phyloP scores from a whole-genome alignment of 2,329 filamentous ascomycete genomes.

The Trichoderma semiorbis region DNA sequence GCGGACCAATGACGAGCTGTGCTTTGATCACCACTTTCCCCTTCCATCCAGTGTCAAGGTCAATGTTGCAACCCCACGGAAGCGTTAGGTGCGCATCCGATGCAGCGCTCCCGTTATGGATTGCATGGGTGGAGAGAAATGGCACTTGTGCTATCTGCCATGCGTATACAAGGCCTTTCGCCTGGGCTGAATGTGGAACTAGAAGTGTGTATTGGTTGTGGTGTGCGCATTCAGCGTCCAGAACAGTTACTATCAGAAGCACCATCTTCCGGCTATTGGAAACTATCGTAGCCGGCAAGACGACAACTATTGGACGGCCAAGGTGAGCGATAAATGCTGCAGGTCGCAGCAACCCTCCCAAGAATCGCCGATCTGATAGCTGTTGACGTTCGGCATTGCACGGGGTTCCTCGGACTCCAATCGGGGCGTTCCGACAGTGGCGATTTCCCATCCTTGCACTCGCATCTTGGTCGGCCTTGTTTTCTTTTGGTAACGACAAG shows the following conservation, averaged over 20 bases:
- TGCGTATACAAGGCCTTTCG: not conserved
- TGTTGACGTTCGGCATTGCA: not conserved
- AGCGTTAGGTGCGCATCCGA: conserved; percentile 5
- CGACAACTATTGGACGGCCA: not conserved
- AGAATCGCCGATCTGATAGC: not conserved
- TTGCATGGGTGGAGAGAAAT: conserved; percentile 1
- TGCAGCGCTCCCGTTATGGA: conserved; percentile 8
- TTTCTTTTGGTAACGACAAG: not conserved
- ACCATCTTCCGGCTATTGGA: not conserved
- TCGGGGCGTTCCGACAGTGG: conserved; percentile 10
- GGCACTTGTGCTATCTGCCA: not conserved
- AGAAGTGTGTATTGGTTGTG: not conserved
- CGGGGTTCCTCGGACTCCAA: not conserved
- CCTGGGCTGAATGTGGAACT: not conserved
- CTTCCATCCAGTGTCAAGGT: not conserved
- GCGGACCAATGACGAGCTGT: not conserved
- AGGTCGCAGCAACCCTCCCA: not conserved
- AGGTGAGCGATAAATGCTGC: not conserved
- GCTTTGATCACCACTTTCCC: not conserved
- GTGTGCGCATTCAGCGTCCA: not conserved
- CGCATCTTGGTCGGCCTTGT: not conserved
- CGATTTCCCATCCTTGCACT: not conserved
- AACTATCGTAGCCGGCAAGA: not conserved
- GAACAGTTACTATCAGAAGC: not conserved
- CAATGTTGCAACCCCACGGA: conserved; percentile 8